Conservation (phyloP, 768 basidiomycete genomes). For the Tremella fuciformis region DNA sequence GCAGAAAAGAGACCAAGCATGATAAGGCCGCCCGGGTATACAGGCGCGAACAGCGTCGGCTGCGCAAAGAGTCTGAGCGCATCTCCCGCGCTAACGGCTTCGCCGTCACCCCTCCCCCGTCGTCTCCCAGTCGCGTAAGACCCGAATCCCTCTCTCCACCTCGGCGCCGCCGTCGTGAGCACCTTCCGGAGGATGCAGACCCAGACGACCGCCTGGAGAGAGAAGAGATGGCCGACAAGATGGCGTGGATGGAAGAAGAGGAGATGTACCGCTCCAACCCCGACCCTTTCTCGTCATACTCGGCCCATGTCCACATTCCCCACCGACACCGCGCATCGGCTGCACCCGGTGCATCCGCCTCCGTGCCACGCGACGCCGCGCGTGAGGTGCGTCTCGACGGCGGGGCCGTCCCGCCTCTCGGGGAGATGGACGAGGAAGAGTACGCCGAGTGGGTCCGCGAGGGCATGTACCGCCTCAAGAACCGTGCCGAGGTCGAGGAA, state of each 20-base stretch:
- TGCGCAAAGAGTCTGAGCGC: slow-evolving; percentile 22
- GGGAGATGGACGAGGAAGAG: slow-evolving; percentile 77
- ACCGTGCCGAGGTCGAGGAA: slow-evolving; percentile 42
- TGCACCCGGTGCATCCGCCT: not conserved
- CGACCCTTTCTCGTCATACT: slow-evolving; percentile 8
- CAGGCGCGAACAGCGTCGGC: slow-evolving; percentile 35
- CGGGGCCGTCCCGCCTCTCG: slow-evolving; percentile 38
- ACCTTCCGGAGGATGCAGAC: slow-evolving; percentile 1
- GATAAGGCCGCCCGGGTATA: slow-evolving; percentile 35
- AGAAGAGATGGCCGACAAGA: slow-evolving; percentile 24
- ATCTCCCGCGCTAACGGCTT: slow-evolving; percentile 46
- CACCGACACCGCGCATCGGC: slow-evolving; percentile 60
- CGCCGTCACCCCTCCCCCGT: slow-evolving; percentile 41
- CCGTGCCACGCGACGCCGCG: slow-evolving; percentile 30
- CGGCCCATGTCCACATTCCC: slow-evolving; percentile 63
- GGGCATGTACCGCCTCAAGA: slow-evolving; percentile 71
- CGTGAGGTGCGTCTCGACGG: slow-evolving; percentile 56
- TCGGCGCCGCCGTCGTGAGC: slow-evolving; percentile 53
- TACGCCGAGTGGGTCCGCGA: slow-evolving; percentile 81
- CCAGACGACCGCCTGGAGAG: slow-evolving; percentile 17
- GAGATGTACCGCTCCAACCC: slow-evolving; percentile 9
- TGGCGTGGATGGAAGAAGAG: slow-evolving; percentile 24
- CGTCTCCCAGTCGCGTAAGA: slow-evolving; percentile 1
- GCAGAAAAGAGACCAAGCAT: slow-evolving; percentile 43
- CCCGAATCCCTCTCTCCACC: slow-evolving; percentile 43